phyloP scores from a whole-genome alignment of 2,329 filamentous ascomycete species.

The Boeremia lycopersici region DNA sequence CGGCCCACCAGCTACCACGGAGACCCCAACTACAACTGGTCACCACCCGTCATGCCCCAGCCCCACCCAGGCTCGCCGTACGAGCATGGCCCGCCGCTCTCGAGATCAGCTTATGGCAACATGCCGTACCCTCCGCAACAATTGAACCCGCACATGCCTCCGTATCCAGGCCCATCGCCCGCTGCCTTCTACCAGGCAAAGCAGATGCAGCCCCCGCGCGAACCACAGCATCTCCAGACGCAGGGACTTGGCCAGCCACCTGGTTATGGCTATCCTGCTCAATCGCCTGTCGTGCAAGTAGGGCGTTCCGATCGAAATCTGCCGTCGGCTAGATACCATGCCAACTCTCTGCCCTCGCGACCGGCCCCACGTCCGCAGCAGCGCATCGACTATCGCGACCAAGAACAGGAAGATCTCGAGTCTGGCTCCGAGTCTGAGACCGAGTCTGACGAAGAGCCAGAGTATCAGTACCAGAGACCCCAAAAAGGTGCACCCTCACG shows the following conservation, averaged over 20 bases:
- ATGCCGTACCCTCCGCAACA: slow-evolving; percentile 2
- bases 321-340: slow-evolving; percentile 38
- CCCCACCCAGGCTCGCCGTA: slow-evolving; percentile 32
- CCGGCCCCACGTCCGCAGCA: neutral
- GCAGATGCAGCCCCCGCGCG: slow-evolving; percentile 15
- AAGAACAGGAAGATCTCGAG: neutral
- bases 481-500: slow-evolving; percentile 15
- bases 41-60: slow-evolving; percentile 25
- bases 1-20: slow-evolving; percentile 45
- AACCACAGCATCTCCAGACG: slow-evolving; percentile 26
- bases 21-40: slow-evolving; percentile 28
- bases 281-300: slow-evolving; percentile 28
- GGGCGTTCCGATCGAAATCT: slow-evolving; percentile 25
- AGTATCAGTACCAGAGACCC: neutral
- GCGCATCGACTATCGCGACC: slow-evolving; percentile 8
- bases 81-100: slow-evolving; percentile 40
- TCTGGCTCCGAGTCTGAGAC: slow-evolving; percentile 20
- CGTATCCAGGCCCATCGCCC: slow-evolving; percentile 6
- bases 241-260: neutral
- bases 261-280: neutral
- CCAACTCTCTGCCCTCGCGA: slow-evolving; percentile 15
- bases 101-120: slow-evolving; percentile 36
- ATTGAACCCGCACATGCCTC: slow-evolving; percentile 14
- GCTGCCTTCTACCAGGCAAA: slow-evolving; percentile 12
- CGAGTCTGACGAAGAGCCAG: slow-evolving; percentile 13